Conservation (phyloP, 2,329 filamentous ascomycete species). For the Colletotrichum chrysophilum region DNA sequence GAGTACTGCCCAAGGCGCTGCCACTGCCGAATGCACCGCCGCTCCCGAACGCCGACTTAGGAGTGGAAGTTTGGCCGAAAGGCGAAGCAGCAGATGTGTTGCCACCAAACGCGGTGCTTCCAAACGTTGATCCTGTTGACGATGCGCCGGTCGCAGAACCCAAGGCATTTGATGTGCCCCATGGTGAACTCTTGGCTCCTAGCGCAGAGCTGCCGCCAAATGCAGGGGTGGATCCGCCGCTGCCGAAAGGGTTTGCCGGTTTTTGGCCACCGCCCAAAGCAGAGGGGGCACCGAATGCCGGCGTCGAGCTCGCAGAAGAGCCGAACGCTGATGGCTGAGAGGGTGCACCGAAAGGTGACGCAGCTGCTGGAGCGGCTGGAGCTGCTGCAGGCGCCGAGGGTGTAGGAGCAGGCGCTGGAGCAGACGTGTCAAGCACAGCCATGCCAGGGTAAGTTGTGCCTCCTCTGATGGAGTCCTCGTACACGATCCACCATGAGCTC, state of each 20-base stretch:
- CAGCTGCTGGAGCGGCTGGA: conserved; percentile 27
- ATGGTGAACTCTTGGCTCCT: conserved; percentile 57
- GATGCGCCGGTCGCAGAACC: conserved; percentile 22
- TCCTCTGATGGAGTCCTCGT: conserved; percentile 81
- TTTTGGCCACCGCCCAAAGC: conserved; percentile 42
- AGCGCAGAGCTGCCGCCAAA: conserved; percentile 55
- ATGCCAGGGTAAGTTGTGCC: conserved; percentile 78
- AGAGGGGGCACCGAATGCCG: conserved; percentile 26
- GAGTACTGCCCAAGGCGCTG: neutral
- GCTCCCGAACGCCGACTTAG: conserved; percentile 2
- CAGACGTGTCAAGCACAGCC: conserved; percentile 37
- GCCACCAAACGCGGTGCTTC: conserved; percentile 49
- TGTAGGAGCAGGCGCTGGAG: conserved; percentile 28
- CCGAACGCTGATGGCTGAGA: conserved; percentile 4
- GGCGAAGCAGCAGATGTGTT: conserved; percentile 42
- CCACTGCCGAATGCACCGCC: conserved; percentile 5
- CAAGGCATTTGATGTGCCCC: conserved; percentile 39
- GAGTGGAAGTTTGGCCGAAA: conserved; percentile 54
- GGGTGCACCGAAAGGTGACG: conserved; percentile 33
- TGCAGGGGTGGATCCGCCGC: conserved; percentile 37
- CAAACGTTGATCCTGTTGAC: conserved; percentile 42
- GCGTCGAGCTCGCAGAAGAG: conserved; percentile 22
- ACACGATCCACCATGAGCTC: conserved; percentile 89
- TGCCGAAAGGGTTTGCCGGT: conserved; percentile 18
- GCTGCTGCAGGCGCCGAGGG: conserved; percentile 28